These are phyloP conservation scores for Galeopsis tetrahit DNA, from an alignment of 257 asterid genomes.

Conservation along the genomic window DNA sequence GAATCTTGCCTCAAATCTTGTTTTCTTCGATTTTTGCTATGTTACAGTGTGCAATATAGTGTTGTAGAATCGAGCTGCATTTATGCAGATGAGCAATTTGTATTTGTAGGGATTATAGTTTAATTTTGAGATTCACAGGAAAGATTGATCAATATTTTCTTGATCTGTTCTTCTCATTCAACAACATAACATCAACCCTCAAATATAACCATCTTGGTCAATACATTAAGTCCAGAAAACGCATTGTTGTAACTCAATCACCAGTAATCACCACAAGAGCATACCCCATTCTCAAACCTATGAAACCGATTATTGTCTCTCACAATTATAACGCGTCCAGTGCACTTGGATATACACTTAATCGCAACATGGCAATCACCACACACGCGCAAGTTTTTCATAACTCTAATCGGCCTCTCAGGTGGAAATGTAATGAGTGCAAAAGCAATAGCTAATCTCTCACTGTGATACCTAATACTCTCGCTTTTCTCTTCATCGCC, in stretches of 20 bases:
- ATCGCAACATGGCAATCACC: slow-evolving; percentile 88
- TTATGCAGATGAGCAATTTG: neutral
- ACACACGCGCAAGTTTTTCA: slow-evolving; percentile 87
- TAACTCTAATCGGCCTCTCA: slow-evolving; percentile 68
- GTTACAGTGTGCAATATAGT: neutral
- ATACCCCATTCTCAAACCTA: slow-evolving; percentile 66
- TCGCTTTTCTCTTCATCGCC: slow-evolving; percentile 66
- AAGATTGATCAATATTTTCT: neutral
- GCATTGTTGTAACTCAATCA: slow-evolving; percentile 21
- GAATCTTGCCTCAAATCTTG: neutral
- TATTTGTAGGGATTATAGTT: neutral
- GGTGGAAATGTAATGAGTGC: slow-evolving; percentile 66
- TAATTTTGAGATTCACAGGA: neutral
- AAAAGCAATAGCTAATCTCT: slow-evolving; percentile 88
- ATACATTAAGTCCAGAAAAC: neutral
- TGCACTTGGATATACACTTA: slow-evolving; percentile 69
- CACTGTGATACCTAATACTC: slow-evolving; percentile 75
- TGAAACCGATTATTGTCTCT: slow-evolving; percentile 90
- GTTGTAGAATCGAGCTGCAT: neutral
- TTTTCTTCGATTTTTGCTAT: neutral
- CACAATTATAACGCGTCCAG: slow-evolving; percentile 62
- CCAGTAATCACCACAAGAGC: slow-evolving; percentile 86
- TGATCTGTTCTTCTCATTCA: slow-evolving; percentile 1
- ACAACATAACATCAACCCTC: neutral
- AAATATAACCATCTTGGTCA: too few relatives aligned